Evolutionary conservation across 345 rosid genomes (phyloP).

Genomic region (Citropsis articulata): DNA sequence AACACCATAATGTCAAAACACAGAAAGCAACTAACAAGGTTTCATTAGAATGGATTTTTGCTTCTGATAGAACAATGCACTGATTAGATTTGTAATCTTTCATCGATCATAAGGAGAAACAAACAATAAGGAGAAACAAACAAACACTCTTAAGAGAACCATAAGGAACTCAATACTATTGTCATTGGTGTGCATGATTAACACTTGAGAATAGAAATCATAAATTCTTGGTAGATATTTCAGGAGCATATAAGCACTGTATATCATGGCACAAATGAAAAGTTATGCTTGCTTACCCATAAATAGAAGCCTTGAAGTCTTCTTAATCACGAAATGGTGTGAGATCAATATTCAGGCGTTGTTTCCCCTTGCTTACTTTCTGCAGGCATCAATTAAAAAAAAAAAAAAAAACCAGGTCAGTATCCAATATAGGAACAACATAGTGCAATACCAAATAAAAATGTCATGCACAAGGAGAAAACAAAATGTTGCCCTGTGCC

Average conservation of each 20-base stretch:
- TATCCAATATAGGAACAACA: neutral
- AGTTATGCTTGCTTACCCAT: slow-evolving; percentile 7
- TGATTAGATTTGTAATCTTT: neutral
- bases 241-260: neutral
- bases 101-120: neutral
- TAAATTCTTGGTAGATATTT: neutral
- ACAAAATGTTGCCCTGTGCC: neutral
- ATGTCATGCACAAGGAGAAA: neutral
- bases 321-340: slow-evolving; percentile 59
- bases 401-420: slow-evolving; percentile 6
- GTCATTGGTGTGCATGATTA: no score
- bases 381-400: slow-evolving; percentile 15
- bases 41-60: neutral
- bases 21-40: neutral
- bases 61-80: neutral
- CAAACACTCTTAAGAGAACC: neutral
- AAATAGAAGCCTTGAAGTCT: neutral
- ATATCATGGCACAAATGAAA: neutral
- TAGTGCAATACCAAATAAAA: neutral
- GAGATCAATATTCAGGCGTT: slow-evolving; percentile 70
- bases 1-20: neutral
- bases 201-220: no score
- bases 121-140: no score
- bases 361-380: slow-evolving; percentile 92
- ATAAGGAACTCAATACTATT: neutral